These are phyloP conservation scores for Stephania cephalantha DNA, from an alignment of 164 flowering plant species.

Conservation along the genomic window DNA sequence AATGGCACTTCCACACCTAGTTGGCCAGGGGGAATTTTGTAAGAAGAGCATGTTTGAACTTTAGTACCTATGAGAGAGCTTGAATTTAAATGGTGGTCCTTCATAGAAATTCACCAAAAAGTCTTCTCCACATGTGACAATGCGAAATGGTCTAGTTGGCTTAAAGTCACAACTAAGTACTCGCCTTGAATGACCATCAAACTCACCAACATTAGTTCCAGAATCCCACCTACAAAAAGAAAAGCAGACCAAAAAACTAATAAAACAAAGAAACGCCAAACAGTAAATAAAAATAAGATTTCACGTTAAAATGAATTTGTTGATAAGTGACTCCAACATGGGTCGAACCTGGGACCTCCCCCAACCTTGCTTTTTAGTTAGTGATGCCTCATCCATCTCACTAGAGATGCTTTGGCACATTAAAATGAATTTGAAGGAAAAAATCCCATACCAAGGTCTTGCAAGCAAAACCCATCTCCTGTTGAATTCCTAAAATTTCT, in stretches of 20 bases:
- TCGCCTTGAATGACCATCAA: constrained; percentile 92
- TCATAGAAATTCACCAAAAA: constrained; percentile 92
- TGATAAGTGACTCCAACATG: not conserved
- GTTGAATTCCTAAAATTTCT: not conserved
- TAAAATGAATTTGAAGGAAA: not conserved
- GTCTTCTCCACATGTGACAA: constrained; percentile 96
- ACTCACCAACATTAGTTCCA: constrained; percentile 89
- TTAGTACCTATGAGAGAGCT: constrained; percentile 76
- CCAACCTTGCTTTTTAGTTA: too few relatives aligned
- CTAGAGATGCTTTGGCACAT: too few relatives aligned
- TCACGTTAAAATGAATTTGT: not conserved
- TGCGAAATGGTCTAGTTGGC: constrained; percentile 93
- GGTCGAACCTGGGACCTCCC: too few relatives aligned
- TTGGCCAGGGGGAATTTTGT: not conserved
- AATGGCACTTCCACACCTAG: not conserved
- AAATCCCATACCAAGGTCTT: not conserved
- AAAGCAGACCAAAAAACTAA: not conserved
- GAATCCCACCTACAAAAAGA: constrained; percentile 86
- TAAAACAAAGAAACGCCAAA: not conserved
- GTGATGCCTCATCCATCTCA: too few relatives aligned
- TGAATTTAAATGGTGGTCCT: constrained; percentile 98
- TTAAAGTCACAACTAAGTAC: constrained; percentile 92
- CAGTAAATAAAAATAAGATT: not conserved
- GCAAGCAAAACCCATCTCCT: not conserved
- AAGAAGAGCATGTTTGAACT: constrained; percentile 5